These are phyloP conservation scores for Pseudocercospora fuligena DNA, from an alignment of 2,329 filamentous ascomycete species.

Conservation along the genomic window DNA sequence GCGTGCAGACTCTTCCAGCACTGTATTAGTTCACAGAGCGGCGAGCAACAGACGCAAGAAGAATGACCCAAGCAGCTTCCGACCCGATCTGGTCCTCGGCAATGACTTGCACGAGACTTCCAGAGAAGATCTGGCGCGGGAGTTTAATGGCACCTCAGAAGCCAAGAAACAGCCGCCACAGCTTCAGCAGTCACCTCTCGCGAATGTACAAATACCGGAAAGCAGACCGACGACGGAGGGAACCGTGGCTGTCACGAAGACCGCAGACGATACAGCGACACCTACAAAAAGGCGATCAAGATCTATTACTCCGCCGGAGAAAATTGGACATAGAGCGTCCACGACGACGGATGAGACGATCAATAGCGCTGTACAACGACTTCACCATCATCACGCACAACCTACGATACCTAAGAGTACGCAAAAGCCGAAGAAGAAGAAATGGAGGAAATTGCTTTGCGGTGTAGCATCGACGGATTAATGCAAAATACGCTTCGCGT, in stretches of 20 bases:
- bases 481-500: background rate
- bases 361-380: constrained; percentile 1
- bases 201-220: background rate
- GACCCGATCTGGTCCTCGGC: constrained; percentile 32
- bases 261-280: background rate
- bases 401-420: background rate
- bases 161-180: constrained; percentile 1
- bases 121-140: constrained; percentile 22
- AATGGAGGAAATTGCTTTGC: constrained; percentile 22
- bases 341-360: constrained; percentile 17
- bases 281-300: background rate
- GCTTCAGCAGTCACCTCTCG: constrained; percentile 15
- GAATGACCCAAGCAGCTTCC: constrained; percentile 30
- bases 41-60: constrained; percentile 39
- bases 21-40: constrained; percentile 42
- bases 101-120: constrained; percentile 27
- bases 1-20: constrained; percentile 39
- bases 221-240: background rate
- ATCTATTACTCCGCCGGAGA: constrained; percentile 14
- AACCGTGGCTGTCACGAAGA: background rate
- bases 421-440: constrained; percentile 11
- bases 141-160: background rate
- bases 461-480: constrained; percentile 1
- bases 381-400: background rate
- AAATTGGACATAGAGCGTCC: constrained; percentile 14